Conservation (phyloP, 108 stramenopile genomes). For the Nannochloropsis gaditana region DNA sequence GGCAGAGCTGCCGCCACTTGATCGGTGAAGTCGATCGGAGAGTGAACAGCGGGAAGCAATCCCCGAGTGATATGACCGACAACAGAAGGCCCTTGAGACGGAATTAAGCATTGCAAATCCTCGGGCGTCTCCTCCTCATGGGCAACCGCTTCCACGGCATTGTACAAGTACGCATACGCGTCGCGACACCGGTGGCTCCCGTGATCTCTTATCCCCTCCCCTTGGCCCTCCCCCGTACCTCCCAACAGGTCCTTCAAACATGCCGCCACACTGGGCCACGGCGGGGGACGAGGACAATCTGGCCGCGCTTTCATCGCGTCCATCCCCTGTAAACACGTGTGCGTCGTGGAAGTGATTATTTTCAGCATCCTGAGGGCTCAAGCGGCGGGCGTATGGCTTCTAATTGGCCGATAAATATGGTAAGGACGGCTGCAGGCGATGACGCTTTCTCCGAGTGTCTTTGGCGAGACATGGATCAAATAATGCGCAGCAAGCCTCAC, state of each 20-base stretch:
- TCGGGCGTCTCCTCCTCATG: slow-evolving; percentile 11
- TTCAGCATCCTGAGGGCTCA: too few relatives aligned
- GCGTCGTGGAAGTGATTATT: too few relatives aligned
- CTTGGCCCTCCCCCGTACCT: background rate
- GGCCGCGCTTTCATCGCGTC: too few relatives aligned
- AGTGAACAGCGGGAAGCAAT: background rate
- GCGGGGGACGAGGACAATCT: too few relatives aligned
- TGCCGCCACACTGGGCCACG: background rate
- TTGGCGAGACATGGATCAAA: too few relatives aligned
- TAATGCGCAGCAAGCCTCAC: too few relatives aligned
- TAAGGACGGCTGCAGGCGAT: too few relatives aligned
- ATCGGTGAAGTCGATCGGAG: background rate
- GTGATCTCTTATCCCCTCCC: background rate
- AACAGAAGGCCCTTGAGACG: background rate
- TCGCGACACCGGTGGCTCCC: background rate
- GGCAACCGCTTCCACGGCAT: background rate
- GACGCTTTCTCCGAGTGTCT: too few relatives aligned
- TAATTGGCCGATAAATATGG: too few relatives aligned
- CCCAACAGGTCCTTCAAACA: background rate
- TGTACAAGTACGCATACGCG: background rate
- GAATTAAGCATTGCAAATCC: slow-evolving; percentile 9
- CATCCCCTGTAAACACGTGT: too few relatives aligned
- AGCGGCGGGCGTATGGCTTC: too few relatives aligned
- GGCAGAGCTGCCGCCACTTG: background rate
- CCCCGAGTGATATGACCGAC: slow-evolving; percentile 2